Base-by-base conservation (phyloP, 441 rosid species). In the Populus hybrid region DNA sequence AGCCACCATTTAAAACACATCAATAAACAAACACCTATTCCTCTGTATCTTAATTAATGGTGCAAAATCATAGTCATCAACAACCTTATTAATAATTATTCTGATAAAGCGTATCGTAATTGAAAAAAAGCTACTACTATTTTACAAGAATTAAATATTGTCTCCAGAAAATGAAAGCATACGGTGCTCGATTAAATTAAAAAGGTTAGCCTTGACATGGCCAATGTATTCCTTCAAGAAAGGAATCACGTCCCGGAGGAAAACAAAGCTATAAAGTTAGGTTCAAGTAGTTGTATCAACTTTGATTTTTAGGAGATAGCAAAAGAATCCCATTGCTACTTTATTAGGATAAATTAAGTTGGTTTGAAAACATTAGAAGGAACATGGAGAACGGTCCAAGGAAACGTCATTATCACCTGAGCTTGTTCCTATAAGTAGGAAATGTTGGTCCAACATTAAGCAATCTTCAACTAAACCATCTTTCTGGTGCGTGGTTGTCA, bases 201-300 rank as follows among this genome's bases (percentile, higher is more conserved):
- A 32, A 6, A 26, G 20, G 53, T 4, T 46, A 4, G 10, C 53
- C 53, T 14, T 40, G 46, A 40, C 12, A 40, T 40, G 46, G 46
- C 46, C 46, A 40, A 3, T 14, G 53, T 4, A 46, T 46, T 11
- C 18, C 16, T 46, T 14, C 10, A 11, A 12, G 57, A 14, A 34
- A 21, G 50, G 16, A 38, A 69, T 69, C 50, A 9, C 6, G 53
- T 18, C 23, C 24, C 3, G 57, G 34, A 26, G 65, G 46, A 68
- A 42, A 75, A 59, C 14, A 10, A 23, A 46, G 38, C 32, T 21
- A 36, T 6, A 28, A 23, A 21, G 69, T 83, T 84, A 78, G 86
- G 86, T 85, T 75, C 67, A 75, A 81, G 82, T 87, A 57, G 90
- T 81, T 87, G 84, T 84, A 90, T 72, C 91, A 74, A 80, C 88